Evolutionary conservation across 257 asterid species (phyloP).

Genomic region (Forsythia suspensa): DNA sequence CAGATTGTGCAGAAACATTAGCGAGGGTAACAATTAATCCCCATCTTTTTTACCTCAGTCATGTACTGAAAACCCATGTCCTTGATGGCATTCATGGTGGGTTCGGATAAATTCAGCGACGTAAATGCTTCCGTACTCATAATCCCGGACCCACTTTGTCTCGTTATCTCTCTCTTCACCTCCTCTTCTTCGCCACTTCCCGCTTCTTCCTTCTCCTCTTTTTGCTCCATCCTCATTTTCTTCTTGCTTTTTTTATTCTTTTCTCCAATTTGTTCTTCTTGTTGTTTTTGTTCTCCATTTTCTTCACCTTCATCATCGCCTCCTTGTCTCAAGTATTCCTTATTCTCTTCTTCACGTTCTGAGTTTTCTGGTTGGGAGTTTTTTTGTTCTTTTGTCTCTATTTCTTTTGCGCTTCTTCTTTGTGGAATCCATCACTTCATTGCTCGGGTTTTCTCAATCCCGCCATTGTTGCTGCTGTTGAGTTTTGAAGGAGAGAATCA

Average conservation of each 20-base stretch:
- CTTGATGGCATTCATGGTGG: constrained; percentile 68
- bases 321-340: background rate
- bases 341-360: constrained; percentile 3
- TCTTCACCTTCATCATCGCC: constrained; percentile 16
- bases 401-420: background rate
- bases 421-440: background rate
- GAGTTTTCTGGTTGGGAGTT: background rate
- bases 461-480: background rate
- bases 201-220: constrained; percentile 17
- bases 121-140: constrained; percentile 74
- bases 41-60: constrained; percentile 70
- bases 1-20: background rate
- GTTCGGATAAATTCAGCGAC: constrained; percentile 53
- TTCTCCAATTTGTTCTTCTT: constrained; percentile 22
- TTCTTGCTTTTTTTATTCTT: constrained; percentile 26
- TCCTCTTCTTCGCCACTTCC: constrained; percentile 21
- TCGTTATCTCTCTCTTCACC: constrained; percentile 38
- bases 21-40: background rate
- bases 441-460: background rate
- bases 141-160: constrained; percentile 61
- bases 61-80: constrained; percentile 73
- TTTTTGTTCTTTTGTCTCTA: background rate
- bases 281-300: constrained; percentile 14
- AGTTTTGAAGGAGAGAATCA: background rate
- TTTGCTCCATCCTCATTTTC: constrained; percentile 15